Percentiles rank a stretch among this genome's conserved stretches.
Conservation (phyloP, 176 grass and related monocot species). For the Alloteropsis semialata region DNA sequence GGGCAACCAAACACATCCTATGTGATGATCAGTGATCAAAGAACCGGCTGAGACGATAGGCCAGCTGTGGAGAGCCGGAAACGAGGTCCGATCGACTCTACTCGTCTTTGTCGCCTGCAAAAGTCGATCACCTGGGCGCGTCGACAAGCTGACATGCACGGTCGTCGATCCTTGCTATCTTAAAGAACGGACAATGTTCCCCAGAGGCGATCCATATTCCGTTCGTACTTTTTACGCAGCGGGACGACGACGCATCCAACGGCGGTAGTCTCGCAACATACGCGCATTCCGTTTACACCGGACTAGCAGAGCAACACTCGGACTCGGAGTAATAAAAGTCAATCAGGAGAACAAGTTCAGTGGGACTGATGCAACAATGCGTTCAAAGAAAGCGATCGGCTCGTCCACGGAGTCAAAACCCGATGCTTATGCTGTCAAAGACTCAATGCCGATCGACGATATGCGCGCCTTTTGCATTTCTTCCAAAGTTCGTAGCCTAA, state of each 20-base stretch:
- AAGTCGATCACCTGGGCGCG: neutral
- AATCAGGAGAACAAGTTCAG: neutral
- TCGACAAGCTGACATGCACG: neutral
- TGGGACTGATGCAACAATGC: neutral
- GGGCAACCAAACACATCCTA: no score
- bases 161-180: neutral
- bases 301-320: neutral
- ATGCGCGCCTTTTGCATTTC: neutral
- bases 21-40: neutral
- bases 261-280: neutral
- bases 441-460: neutral
- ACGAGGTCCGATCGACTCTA: neutral
- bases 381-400: neutral
- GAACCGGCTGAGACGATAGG: neutral
- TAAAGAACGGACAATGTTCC: neutral
- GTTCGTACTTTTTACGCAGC: neutral
- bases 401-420: neutral
- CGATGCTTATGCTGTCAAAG: neutral
- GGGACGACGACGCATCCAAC: neutral
- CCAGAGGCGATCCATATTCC: neutral
- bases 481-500: neutral
- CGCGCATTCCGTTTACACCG: slow-evolving; percentile 12
- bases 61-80: neutral
- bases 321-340: neutral
- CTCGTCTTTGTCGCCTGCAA: no score